Evolutionary conservation across 176 grass and related monocot genomes (phyloP).

Genomic region (Oryza glaberrima): DNA sequence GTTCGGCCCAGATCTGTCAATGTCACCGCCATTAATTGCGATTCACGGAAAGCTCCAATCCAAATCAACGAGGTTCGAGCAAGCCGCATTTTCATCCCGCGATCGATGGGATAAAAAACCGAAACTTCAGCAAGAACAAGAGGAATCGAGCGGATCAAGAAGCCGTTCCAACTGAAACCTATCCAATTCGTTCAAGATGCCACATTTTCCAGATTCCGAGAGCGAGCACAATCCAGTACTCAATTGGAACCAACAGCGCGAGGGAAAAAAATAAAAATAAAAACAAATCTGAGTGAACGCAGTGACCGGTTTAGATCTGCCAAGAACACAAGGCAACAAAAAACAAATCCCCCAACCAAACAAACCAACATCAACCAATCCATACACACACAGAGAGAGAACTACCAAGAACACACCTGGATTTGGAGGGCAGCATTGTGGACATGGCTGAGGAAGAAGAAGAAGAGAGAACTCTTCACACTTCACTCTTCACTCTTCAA

Average conservation of each 20-base stretch:
- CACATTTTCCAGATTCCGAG: background rate
- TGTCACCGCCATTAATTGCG: conserved; percentile 21
- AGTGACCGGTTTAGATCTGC: conserved; percentile 18
- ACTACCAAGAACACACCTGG: conserved; percentile 37
- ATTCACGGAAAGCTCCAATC: conserved; percentile 5
- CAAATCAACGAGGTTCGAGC: background rate
- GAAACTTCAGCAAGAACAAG: background rate
- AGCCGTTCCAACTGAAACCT: background rate
- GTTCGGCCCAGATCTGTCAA: conserved; percentile 83
- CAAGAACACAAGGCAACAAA: background rate
- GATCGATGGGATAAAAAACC: background rate
- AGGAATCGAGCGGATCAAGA: background rate
- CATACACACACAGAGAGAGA: background rate
- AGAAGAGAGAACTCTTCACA: background rate
- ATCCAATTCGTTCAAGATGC: background rate
- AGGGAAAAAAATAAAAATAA: too few relatives aligned
- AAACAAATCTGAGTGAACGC: background rate
- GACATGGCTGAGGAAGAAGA: background rate
- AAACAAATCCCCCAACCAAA: background rate
- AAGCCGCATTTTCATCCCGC: background rate
- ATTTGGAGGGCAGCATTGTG: conserved; percentile 70
- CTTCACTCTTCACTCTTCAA: background rate
- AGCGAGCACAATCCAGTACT: too few relatives aligned
- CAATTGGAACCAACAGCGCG: background rate
- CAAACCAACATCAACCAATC: background rate